phyloP scores from a whole-genome alignment of 1,139 yeast genomes.

The Geotrichum aggregatum region DNA sequence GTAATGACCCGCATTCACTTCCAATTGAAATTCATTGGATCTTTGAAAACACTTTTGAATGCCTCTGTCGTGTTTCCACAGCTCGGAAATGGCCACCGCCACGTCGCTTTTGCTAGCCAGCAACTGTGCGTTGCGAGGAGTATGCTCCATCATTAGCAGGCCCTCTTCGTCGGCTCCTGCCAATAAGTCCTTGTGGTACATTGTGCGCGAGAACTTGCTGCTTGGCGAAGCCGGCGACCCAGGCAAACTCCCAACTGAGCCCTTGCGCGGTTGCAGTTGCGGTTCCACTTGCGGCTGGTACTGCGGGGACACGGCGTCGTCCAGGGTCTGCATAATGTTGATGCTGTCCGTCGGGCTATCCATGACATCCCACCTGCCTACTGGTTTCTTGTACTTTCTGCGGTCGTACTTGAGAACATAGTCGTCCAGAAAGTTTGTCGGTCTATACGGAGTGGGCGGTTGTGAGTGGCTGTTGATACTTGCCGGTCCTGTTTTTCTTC shows the following conservation, averaged over 20 bases:
- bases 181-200: conserved; percentile 6
- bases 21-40: conserved; percentile 76
- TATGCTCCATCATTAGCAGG: background rate
- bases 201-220: background rate
- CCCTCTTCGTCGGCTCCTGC: background rate
- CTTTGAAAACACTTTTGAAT: conserved; percentile 57
- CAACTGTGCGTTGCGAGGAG: background rate
- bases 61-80: conserved; percentile 71
- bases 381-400: conserved; percentile 3
- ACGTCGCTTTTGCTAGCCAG: conserved; percentile 42
- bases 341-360: conserved; percentile 1
- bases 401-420: conserved; percentile 21
- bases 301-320: background rate
- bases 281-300: too few species aligned
- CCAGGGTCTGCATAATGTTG: conserved; percentile 3
- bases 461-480: too few species aligned
- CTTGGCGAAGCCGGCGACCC: conserved; percentile 1
- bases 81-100: conserved; percentile 60
- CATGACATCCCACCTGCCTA: background rate
- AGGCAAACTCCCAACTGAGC: background rate
- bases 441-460: background rate
- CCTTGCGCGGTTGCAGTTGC: background rate
- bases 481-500: background rate
- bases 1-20: conserved; percentile 73
- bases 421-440: conserved; percentile 18